Base-by-base conservation (phyloP, 2,329 filamentous ascomycete genomes). In the Chaetomium olivaceum region DNA sequence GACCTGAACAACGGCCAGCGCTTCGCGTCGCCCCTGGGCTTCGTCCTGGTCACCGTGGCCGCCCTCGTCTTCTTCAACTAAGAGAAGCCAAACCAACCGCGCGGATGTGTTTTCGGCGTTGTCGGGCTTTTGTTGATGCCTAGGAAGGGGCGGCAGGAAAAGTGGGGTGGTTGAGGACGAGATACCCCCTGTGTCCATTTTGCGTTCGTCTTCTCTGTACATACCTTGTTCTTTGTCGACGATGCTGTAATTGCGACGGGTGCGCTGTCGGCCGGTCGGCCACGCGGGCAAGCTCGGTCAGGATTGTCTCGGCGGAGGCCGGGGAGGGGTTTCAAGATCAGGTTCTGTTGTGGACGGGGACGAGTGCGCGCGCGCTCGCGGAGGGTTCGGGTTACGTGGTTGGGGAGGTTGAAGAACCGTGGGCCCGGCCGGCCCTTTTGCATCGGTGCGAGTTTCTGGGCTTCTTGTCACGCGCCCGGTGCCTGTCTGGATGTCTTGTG, bases 31-130 rank as follows among this genome's bases (percentile, higher is more conserved):
- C 76, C 79, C n/a, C 74, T 80, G 51, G 79, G 78, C 51, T 73
- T 80, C 33, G 73, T 80, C 68, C 72, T 79, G 39, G 74, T 78
- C 54, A 75, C 78, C 43, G 73, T 78, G 50, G 78, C 77, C 61
- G 76, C 77, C 60, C 76, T 80, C 67, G 65, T 79, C 69, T 78
- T 79, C 77, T 78, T 80, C 69, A 78, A 80, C 75, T 80, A 78
- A 78, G 74, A 74, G 70, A 61, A 39, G 25, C 55, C 27, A 39
- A 16, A 7, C 6, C 27, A 9, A 27, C 12, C 7, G 5, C 14
- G 36, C 16, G 55, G n/a, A 46, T n/a, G 23, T 50, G 31, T 23
- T 14, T 61, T 63, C 33, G 52, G 52, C 39, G 62, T 65, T 62
- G 58, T 62, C 46, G 54, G 51, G 51, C 31, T 59, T 64, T 50